Conservation (phyloP, 1,284 basidiomycete species). For the Malassezia dermatis region DNA sequence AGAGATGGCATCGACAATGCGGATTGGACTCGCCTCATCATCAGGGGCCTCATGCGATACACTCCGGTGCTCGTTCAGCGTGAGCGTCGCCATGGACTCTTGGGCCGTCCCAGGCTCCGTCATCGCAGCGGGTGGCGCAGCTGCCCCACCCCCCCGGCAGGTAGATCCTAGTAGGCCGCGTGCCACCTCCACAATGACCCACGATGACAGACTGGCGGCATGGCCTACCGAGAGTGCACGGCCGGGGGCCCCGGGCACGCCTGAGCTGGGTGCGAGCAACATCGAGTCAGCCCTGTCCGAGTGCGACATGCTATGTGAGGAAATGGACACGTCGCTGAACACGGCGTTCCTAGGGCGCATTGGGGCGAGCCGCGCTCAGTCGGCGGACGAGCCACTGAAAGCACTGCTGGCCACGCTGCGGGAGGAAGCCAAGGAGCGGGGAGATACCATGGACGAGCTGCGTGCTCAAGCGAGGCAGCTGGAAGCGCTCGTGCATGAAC, state of each 20-base stretch:
- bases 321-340: background rate
- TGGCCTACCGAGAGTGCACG: background rate
- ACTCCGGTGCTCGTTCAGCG: background rate
- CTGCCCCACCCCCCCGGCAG: background rate
- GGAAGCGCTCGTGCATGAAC: background rate
- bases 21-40: background rate
- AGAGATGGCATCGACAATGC: constrained; percentile 9
- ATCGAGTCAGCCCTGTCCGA: background rate
- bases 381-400: background rate
- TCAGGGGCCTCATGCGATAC: background rate
- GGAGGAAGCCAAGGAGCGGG: background rate
- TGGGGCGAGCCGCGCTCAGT: background rate
- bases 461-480: background rate
- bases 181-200: background rate
- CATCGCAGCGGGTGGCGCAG: background rate
- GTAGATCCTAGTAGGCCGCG: background rate
- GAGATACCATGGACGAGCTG: background rate
- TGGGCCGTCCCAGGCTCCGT: background rate
- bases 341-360: background rate
- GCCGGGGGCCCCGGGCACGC: background rate
- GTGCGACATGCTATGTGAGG: background rate
- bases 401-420: background rate
- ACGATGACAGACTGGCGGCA: background rate
- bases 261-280: background rate
- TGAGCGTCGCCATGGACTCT: background rate